Base-by-base conservation (phyloP, 768 basidiomycete species). In the Hygrophoropsis aurantiaca region DNA sequence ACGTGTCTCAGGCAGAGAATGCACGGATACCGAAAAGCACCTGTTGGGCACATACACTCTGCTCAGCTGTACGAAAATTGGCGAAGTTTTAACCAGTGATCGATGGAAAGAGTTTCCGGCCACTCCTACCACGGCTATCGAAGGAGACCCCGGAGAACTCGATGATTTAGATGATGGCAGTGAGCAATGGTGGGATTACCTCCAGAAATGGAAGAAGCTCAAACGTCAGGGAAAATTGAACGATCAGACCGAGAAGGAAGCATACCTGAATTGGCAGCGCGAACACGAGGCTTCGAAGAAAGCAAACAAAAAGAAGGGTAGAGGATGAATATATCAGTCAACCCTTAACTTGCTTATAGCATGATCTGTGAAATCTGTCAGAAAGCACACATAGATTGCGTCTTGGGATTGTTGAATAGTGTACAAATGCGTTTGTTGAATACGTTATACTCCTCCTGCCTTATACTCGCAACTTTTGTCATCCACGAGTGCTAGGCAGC, bases 401-500 rank as follows among this genome's bases (percentile, higher is more conserved):
- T 30, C 27, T 30, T 30, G 27, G 6, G 27, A 30, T 30, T n/a
- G n/a, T n/a, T n/a, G n/a, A n/a, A 38, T 38, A 21, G 6, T 7
- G 36, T 21, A 16, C 36, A 38, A n/a, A 30, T 30, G 13, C 13
- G 27, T n/a, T n/a, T n/a, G 27, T 30, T 30, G 6, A 30, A 30
- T 30, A 30, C 13, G 13, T 30, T 30, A 6, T 30, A 30, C 27
- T 30, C 7, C 7, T 13, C 7, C 13, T 30, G 27, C 27, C 6
- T 30, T 7, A 30, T 42, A 21, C 30, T 24, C 40, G 56, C 18
- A 56, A 41, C 46, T 52, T 57, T n/a, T 49, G 41, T 4, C 21
- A 37, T 15, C 27, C 24, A 10, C n/a, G 27, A 11, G 42, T 35
- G 18, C 24, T 30, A 18, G 66, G 54, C 18, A 94, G 69, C 58